phyloP scores from a whole-genome alignment of 805 yeast species.

The Nakazawaea ernobii region DNA sequence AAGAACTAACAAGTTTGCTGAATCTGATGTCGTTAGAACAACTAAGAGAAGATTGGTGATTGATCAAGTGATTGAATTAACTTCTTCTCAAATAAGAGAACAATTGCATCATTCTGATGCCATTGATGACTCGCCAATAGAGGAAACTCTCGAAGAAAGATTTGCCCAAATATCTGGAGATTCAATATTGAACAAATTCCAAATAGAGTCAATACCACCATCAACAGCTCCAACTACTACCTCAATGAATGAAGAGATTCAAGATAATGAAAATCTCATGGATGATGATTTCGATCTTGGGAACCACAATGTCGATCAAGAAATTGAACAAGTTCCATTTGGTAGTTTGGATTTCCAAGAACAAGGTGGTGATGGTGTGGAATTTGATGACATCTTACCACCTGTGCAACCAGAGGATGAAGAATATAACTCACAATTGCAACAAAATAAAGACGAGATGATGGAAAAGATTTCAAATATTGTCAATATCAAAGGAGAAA shows the following conservation, averaged over 20 bases:
- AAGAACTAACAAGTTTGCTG: conserved; percentile 25
- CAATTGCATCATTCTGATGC: conserved; percentile 23
- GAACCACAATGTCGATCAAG: conserved; percentile 13
- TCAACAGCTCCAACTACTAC: background rate
- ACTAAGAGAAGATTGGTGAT: conserved; percentile 37
- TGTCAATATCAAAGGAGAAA: conserved; percentile 15
- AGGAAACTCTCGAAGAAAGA: conserved; percentile 4
- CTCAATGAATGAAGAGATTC: conserved; percentile 14
- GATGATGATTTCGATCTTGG: conserved; percentile 18
- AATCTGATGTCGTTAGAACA: conserved; percentile 41
- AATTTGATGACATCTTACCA: conserved; percentile 2
- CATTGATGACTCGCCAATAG: conserved; percentile 13
- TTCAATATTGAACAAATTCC: background rate
- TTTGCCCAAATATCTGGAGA: background rate
- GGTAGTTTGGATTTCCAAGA: background rate
- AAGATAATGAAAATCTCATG: conserved; percentile 9
- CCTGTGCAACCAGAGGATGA: conserved; percentile 5
- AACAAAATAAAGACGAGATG: background rate
- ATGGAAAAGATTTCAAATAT: conserved; percentile 13
- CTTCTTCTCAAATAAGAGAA: conserved; percentile 30
- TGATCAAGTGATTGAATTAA: conserved; percentile 40
- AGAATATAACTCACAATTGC: background rate
- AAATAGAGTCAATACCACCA: background rate
- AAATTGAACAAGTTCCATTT: conserved; percentile 3
- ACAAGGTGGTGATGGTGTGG: conserved; percentile 4